phyloP scores from a whole-genome alignment of 257 asterid species.

The Thymus quinquecostatus region DNA sequence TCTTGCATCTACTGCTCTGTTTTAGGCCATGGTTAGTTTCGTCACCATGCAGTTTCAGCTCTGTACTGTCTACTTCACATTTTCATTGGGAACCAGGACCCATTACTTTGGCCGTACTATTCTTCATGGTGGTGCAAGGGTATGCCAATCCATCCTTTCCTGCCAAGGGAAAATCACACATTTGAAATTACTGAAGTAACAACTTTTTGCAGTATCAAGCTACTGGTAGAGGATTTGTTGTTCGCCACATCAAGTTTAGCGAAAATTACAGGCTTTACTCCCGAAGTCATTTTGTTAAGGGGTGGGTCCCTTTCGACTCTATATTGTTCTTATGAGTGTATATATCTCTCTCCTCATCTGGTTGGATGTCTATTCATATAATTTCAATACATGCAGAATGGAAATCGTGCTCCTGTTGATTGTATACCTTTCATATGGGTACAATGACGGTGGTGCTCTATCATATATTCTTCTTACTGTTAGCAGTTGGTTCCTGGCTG shows the following conservation, averaged over 20 bases:
- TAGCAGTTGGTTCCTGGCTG: constrained; percentile 94
- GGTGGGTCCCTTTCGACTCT: constrained; percentile 58
- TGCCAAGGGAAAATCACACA: constrained; percentile 13
- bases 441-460: constrained; percentile 68
- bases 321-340: not conserved
- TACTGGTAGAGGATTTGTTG: constrained; percentile 96
- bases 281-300: constrained; percentile 95
- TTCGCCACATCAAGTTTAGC: constrained; percentile 91
- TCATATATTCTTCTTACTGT: constrained; percentile 85
- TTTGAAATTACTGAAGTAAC: constrained; percentile 24
- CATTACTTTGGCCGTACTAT: constrained; percentile 98
- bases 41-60: constrained; percentile 99
- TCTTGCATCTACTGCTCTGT: constrained; percentile 6
- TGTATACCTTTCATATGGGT: constrained; percentile 84
- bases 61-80: constrained; percentile 88
- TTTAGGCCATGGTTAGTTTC: constrained; percentile 90
- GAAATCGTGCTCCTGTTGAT: constrained; percentile 86
- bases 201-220: constrained; percentile 84
- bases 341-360: not conserved
- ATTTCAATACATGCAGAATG: constrained; percentile 58
- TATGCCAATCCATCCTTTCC: constrained; percentile 42
- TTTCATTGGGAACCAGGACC: constrained; percentile 92
- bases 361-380: constrained; percentile 19
- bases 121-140: constrained; percentile 99
- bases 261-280: constrained; percentile 98